phyloP scores from a whole-genome alignment of 768 basidiomycete species.

The Suillus fuscotomentosus region DNA sequence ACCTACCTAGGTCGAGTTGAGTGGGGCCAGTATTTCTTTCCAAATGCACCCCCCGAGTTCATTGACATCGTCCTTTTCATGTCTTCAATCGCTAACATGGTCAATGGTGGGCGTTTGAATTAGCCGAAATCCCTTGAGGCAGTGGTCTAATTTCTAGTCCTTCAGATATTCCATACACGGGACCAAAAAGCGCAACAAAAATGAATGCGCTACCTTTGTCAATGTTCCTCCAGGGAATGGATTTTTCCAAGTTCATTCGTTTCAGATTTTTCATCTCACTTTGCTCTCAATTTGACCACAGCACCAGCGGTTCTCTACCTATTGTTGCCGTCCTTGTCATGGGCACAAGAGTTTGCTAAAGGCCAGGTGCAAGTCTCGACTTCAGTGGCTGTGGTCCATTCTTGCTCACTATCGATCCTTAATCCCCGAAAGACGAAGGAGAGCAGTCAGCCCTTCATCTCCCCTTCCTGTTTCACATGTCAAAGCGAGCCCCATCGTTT shows the following conservation, averaged over 20 bases:
- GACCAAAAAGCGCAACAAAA: background rate
- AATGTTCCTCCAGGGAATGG: background rate
- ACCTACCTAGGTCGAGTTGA: background rate
- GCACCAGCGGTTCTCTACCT: background rate
- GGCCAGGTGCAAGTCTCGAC: background rate
- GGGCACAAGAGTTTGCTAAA: background rate
- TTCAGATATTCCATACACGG: background rate
- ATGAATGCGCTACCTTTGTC: background rate
- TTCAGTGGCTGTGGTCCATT: background rate
- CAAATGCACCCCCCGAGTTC: background rate
- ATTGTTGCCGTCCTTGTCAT: background rate
- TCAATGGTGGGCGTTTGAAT: background rate
- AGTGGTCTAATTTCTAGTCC: background rate
- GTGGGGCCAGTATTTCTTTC: background rate
- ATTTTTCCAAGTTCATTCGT: background rate
- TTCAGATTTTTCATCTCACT: background rate
- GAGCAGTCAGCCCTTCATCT: background rate
- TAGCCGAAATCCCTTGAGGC: background rate
- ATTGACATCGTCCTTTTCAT: background rate
- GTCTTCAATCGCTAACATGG: background rate
- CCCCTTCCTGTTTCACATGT: background rate
- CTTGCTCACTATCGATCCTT: background rate
- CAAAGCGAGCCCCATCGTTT: background rate
- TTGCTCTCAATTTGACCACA: background rate
- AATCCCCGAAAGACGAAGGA: background rate